These are phyloP conservation scores for Solanum paucissectum DNA, from an alignment of 257 asterid species.

Conservation along the genomic window DNA sequence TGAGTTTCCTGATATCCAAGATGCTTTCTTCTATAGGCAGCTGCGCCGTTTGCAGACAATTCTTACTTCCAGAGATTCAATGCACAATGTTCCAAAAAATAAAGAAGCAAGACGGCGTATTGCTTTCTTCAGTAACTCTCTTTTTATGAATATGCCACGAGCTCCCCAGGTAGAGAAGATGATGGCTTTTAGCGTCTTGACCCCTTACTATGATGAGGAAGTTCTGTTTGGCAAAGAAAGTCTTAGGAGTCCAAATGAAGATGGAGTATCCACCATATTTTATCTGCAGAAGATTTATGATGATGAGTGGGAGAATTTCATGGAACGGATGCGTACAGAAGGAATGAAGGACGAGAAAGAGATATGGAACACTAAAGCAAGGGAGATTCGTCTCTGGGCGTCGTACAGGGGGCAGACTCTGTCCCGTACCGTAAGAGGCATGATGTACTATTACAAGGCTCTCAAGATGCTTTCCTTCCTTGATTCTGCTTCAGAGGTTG, in stretches of 20 bases:
- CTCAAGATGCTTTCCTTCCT: slow-evolving; percentile 90
- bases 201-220: slow-evolving; percentile 94
- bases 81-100: slow-evolving; percentile 71
- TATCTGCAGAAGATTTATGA: slow-evolving; percentile 78
- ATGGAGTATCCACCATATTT: slow-evolving; percentile 73
- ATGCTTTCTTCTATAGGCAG: slow-evolving; percentile 60
- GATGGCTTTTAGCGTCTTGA: slow-evolving; percentile 94
- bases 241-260: slow-evolving; percentile 78
- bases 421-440: slow-evolving; percentile 89
- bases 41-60: slow-evolving; percentile 68
- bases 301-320: slow-evolving; percentile 82
- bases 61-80: slow-evolving; percentile 67
- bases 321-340: slow-evolving; percentile 79
- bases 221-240: slow-evolving; percentile 72
- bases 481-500: slow-evolving; percentile 83
- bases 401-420: slow-evolving; percentile 97
- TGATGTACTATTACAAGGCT: slow-evolving; percentile 95
- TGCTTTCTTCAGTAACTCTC: slow-evolving; percentile 84
- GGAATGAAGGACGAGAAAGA: slow-evolving; percentile 61
- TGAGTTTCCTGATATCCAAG: slow-evolving; percentile 46
- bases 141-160: slow-evolving; percentile 95
- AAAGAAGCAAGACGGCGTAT: slow-evolving; percentile 67
- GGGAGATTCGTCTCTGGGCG: slow-evolving; percentile 91
- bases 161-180: slow-evolving; percentile 90
- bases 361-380: slow-evolving; percentile 51